phyloP scores from a whole-genome alignment of 345 rosid species.

The Xanthoceras sorbifolium region DNA sequence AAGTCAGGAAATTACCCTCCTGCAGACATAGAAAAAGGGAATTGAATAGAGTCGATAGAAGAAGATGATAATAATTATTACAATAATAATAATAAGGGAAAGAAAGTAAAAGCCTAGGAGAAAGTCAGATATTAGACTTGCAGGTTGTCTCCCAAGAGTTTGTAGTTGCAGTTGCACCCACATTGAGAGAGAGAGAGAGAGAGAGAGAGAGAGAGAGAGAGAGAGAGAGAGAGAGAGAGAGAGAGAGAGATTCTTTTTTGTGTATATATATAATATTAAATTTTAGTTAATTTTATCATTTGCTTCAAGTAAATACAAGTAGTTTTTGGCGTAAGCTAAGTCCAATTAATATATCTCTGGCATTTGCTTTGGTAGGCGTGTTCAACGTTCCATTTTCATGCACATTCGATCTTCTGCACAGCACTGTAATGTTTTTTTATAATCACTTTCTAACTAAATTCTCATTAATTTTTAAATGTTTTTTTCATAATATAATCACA shows the following conservation, averaged over 20 bases:
- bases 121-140: conserved; percentile 30
- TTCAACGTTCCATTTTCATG: conserved; percentile 17
- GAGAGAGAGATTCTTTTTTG: conserved; percentile 22
- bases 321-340: not conserved
- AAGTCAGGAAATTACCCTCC: conserved; percentile 18
- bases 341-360: conserved; percentile 10
- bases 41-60: conserved; percentile 1
- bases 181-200: conserved; percentile 17
- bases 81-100: not conserved
- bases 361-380: conserved; percentile 33
- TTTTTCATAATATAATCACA: too few species aligned
- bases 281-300: not conserved
- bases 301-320: conserved; percentile 10
- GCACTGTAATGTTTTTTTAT: too few species aligned
- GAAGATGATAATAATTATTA: too few species aligned
- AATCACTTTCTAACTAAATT: too few species aligned
- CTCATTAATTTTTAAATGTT: too few species aligned
- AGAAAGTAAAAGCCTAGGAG: conserved; percentile 18
- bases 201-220: too few species aligned
- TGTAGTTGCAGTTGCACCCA: conserved; percentile 11
- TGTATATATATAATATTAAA: not conserved
- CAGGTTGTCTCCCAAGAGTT: conserved; percentile 28
- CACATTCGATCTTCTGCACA: conserved; percentile 4
- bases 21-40: not conserved
- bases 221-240: conserved; percentile 18